Conservation (phyloP, 768 basidiomycete species). For the Mycena leptocephala region DNA sequence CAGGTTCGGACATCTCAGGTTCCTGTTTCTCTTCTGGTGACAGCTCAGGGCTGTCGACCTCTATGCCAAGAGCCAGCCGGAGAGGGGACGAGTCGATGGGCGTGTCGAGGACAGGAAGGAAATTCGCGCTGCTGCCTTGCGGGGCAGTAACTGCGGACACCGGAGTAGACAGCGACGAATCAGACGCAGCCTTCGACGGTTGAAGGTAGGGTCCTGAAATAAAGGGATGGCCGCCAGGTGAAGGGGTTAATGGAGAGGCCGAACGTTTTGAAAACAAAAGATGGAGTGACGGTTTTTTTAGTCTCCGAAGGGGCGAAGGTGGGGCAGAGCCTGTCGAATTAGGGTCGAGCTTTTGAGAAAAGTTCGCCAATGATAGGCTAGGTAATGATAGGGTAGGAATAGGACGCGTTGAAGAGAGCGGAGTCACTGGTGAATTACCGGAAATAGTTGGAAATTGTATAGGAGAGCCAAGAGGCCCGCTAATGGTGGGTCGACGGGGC, state of each 20-base stretch:
- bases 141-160: constrained; percentile 74
- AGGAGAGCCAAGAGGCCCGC: constrained; percentile 7
- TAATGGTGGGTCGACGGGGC: constrained; percentile 20
- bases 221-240: constrained; percentile 44
- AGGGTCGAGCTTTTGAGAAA: constrained; percentile 28
- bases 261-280: constrained; percentile 80
- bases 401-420: constrained; percentile 30
- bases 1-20: constrained; percentile 33
- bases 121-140: constrained; percentile 60
- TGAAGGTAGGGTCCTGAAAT: constrained; percentile 52
- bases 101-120: constrained; percentile 75
- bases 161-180: constrained; percentile 67
- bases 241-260: constrained; percentile 60
- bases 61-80: constrained; percentile 55
- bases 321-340: constrained; percentile 49
- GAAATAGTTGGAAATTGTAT: constrained; percentile 34
- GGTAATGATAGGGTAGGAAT: constrained; percentile 38
- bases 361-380: constrained; percentile 28
- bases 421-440: constrained; percentile 25
- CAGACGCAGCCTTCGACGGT: constrained; percentile 58
- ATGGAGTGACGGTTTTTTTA: constrained; percentile 81
- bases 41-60: constrained; percentile 49
- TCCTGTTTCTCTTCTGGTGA: constrained; percentile 37
- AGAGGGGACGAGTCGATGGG: constrained; percentile 73
- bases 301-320: constrained; percentile 53